Conservation (phyloP, 169 alveolate genomes). For the Plasmodium falciparum region DNA sequence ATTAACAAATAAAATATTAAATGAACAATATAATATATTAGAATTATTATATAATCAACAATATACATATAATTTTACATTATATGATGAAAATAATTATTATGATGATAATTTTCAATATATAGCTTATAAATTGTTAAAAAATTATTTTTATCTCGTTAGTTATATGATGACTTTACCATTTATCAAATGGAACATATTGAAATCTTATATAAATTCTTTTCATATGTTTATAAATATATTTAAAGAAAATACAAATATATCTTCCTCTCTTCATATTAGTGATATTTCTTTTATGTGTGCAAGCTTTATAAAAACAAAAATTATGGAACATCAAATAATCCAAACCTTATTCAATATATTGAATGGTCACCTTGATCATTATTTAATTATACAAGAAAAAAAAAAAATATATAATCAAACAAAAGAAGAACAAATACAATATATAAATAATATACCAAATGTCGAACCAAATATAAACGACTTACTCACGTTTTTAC, state of each 20-base stretch:
- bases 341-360: conserved; percentile 10
- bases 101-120: conserved; percentile 22
- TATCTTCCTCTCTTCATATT: conserved; percentile 16
- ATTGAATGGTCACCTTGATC: conserved; percentile 4
- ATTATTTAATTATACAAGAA: too few relatives aligned
- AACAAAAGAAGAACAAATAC: too few relatives aligned
- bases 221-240: conserved; percentile 24
- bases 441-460: too few relatives aligned
- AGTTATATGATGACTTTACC: conserved; percentile 49
- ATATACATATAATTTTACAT: conserved; percentile 39
- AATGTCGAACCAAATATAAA: background rate
- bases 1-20: background rate
- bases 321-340: conserved; percentile 25
- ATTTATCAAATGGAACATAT: conserved; percentile 30
- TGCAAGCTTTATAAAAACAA: conserved; percentile 37
- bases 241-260: conserved; percentile 27
- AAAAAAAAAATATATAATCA: too few relatives aligned
- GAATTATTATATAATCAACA: conserved; percentile 36
- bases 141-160: conserved; percentile 46
- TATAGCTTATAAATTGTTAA: conserved; percentile 30
- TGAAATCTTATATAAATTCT: conserved; percentile 53
- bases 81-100: conserved; percentile 39
- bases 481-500: conserved; percentile 40
- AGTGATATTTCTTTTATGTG: conserved; percentile 45
- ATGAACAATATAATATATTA: background rate